phyloP scores from a whole-genome alignment of 768 basidiomycete species.

The Lactifluus hygrophoroides region DNA sequence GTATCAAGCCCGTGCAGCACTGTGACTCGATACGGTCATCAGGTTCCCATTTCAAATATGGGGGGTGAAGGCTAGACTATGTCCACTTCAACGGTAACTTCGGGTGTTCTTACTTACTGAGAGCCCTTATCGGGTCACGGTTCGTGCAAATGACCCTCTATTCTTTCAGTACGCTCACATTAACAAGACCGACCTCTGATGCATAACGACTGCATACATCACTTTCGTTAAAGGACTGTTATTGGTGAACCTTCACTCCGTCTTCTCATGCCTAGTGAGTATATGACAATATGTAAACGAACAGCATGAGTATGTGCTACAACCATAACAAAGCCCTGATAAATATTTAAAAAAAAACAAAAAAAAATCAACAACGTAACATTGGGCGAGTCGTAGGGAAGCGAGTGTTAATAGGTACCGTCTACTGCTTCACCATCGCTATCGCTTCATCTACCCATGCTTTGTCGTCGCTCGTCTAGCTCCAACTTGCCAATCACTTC shows the following conservation, averaged over 20 bases:
- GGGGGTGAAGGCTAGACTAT: too few relatives aligned
- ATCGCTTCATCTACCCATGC: constrained; percentile 4
- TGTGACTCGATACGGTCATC: too few relatives aligned
- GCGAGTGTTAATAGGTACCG: neutral
- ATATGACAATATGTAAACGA: constrained; percentile 2
- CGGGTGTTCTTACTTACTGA: too few relatives aligned
- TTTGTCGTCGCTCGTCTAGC: constrained; percentile 25
- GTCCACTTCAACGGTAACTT: too few relatives aligned
- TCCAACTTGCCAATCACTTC: constrained; percentile 54
- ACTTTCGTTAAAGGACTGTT: neutral
- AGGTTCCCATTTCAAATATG: too few relatives aligned
- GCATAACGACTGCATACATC: too few relatives aligned
- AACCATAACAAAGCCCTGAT: constrained; percentile 8
- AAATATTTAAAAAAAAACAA: neutral
- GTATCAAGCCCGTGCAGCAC: too few relatives aligned
- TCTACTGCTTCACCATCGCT: neutral
- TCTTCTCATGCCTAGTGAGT: neutral
- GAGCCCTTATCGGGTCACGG: too few relatives aligned
- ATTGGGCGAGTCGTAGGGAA: neutral
- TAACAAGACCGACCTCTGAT: too few relatives aligned
- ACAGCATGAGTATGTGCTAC: constrained; percentile 15
- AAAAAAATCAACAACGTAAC: neutral
- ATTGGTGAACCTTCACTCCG: neutral
- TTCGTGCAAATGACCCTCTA: too few relatives aligned
- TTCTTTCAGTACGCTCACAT: too few relatives aligned